phyloP scores from a whole-genome alignment of 192 early-diverging fungal species.

The Funneliformis geosporum region DNA sequence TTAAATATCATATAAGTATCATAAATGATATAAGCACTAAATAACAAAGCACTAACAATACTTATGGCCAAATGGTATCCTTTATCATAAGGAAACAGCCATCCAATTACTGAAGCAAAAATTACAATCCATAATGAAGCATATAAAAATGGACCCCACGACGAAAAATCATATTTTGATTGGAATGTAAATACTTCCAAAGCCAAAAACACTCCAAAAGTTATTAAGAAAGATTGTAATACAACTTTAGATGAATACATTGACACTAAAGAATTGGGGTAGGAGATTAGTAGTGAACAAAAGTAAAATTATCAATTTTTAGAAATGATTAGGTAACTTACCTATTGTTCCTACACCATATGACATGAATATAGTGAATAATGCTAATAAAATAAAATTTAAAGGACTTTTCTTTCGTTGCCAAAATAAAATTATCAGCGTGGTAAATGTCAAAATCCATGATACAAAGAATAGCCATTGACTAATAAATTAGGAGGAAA shows the following conservation, averaged over 20 bases:
- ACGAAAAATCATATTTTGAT: slow-evolving; percentile 25
- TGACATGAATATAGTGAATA: slow-evolving; percentile 26
- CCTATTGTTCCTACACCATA: slow-evolving; percentile 25
- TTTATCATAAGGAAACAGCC: slow-evolving; percentile 24
- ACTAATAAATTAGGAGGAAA: not conserved
- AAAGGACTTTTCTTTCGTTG: slow-evolving; percentile 23
- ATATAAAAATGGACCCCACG: slow-evolving; percentile 28
- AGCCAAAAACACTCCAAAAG: slow-evolving; percentile 20
- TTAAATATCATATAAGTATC: slow-evolving; percentile 31
- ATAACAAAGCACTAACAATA: not conserved
- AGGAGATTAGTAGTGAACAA: not conserved
- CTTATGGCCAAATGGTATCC: slow-evolving; percentile 22
- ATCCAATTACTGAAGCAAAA: slow-evolving; percentile 25
- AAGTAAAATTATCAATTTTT: no score
- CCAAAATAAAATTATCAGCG: slow-evolving; percentile 15
- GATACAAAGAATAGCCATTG: slow-evolving; percentile 24
- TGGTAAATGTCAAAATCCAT: slow-evolving; percentile 11
- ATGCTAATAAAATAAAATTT: slow-evolving; percentile 1
- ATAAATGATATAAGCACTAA: slow-evolving; percentile 27
- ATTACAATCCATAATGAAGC: slow-evolving; percentile 25
- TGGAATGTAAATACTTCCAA: slow-evolving; percentile 19
- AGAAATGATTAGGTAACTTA: not conserved
- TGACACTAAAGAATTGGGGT: not conserved
- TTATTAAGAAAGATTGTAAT: slow-evolving; percentile 26
- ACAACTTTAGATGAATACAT: slow-evolving; percentile 13